A percentile compares a stretch with the other conserved stretches of the same genome.
These are phyloP conservation scores for Colletotrichum caudatum DNA, from an alignment of 2,329 filamentous ascomycete genomes.

Conservation along the genomic window DNA sequence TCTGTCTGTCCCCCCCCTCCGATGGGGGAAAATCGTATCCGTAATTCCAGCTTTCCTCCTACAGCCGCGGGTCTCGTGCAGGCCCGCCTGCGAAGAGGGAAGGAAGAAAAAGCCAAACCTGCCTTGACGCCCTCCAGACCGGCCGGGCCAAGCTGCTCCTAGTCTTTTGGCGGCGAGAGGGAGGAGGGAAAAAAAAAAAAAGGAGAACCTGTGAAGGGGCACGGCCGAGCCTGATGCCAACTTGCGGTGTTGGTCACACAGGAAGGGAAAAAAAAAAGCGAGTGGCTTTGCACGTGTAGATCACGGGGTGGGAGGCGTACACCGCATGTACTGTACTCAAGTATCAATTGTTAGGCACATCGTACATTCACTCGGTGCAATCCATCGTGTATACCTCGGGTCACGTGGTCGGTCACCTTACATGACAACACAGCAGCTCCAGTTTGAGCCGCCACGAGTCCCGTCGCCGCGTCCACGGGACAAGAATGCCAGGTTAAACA, in stretches of 20 bases:
- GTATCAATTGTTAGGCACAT: no score
- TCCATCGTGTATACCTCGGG: no score
- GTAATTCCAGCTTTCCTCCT: no score
- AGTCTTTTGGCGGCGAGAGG: background rate
- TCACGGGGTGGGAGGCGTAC: background rate
- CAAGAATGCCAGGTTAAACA: background rate
- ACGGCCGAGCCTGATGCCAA: conserved; percentile 1
- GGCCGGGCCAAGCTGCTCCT: background rate
- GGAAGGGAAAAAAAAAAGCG: background rate
- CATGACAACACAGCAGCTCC: background rate
- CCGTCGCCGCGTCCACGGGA: background rate
- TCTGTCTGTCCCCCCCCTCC: no score
- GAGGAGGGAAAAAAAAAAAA: background rate
- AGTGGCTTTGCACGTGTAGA: conserved; percentile 1
- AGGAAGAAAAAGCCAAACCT: no score
- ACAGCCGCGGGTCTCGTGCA: no score
- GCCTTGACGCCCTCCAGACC: no score
- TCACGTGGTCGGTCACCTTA: no score
- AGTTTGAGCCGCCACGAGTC: conserved; percentile 4
- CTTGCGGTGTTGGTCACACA: conserved; percentile 10
- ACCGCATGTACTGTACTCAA: no score
- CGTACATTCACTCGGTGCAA: no score
- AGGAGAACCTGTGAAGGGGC: background rate
- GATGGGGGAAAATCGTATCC: no score
- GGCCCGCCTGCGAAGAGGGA: no score